Percentiles rank a stretch among this genome's conserved stretches.
phyloP scores from a whole-genome alignment of 2,329 filamentous ascomycete species.

The Xylariaceae sp. region DNA sequence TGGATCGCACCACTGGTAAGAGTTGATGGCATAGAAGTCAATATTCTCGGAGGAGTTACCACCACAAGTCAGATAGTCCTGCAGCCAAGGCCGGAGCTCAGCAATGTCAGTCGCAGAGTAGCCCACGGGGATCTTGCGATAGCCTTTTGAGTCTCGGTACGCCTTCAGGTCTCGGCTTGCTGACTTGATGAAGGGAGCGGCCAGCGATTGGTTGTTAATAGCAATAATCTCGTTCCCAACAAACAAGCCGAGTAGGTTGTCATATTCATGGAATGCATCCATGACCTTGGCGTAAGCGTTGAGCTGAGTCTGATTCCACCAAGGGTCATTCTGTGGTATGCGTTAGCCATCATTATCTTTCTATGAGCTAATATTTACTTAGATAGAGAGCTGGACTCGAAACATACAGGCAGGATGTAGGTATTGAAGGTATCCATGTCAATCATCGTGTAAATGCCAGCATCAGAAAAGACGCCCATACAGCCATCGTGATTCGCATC shows the following conservation, averaged over 20 bases:
- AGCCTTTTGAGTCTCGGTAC: constrained; percentile 75
- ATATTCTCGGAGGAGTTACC: constrained; percentile 70
- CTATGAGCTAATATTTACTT: too few relatives aligned
- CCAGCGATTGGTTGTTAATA: constrained; percentile 59
- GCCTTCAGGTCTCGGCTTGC: constrained; percentile 82
- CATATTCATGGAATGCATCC: constrained; percentile 76
- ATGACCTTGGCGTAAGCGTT: constrained; percentile 72
- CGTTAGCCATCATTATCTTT: constrained; percentile 7
- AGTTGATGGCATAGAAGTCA: constrained; percentile 87
- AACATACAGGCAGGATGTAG: constrained; percentile 67
- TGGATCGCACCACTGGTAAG: constrained; percentile 79
- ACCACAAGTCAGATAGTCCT: constrained; percentile 80
- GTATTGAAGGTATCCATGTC: constrained; percentile 80
- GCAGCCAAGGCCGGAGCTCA: constrained; percentile 65
- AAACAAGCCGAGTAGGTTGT: constrained; percentile 84
- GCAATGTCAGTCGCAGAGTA: constrained; percentile 89
- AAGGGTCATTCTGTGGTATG: constrained; percentile 57
- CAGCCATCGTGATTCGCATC: constrained; percentile 74
- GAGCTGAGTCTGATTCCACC: constrained; percentile 77
- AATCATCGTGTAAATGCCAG: constrained; percentile 82
- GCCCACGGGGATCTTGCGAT: constrained; percentile 81
- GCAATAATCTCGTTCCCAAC: constrained; percentile 89
- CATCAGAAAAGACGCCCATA: constrained; percentile 80
- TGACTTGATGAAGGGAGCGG: constrained; percentile 84
- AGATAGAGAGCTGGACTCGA: neutral